Base-by-base conservation (phyloP, 139 green algal genomes). In the Chlamydomonas eustigma region DNA sequence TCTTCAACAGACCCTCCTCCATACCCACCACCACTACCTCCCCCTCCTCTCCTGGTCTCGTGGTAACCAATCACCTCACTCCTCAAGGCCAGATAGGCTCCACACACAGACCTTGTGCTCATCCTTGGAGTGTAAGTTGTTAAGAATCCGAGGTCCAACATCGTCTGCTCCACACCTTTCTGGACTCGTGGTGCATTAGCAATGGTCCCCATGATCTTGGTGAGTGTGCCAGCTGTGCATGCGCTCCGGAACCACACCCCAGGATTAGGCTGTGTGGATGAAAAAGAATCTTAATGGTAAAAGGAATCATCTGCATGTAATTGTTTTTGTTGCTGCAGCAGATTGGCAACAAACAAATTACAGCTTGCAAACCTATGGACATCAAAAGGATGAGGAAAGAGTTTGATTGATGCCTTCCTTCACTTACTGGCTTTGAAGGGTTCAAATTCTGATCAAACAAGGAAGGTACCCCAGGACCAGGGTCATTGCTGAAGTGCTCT, bases 71-170 rank as follows among this genome's bases (percentile, higher is more conserved):
- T 78, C 2, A 92, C 77, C 76, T 94, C 91, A 4, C 64, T 51
- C 28, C 86, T 83, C 77, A 91, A 70, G 4, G 84, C 79, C 37
- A 95, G 76, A 74, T 86, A 94, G 1, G 88, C 85, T 4, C 86
- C 89, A 52, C 80, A 91, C n/a, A 88, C 82, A 5, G 76, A 70
- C 2, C 86, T 80, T 0, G 73, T 90, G 52, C 86, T 75, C 2
- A 80, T 51, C 5, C 67, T 50, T 2, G 91, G 88, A 51, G 81
- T 72, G 18, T 51, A 51, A 28, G 87, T 38, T 8, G 75, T 52
- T 1, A 64, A 50, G 37, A 67, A 85, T 12, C 83, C 82, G 50
- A 94, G 64, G 71, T 94, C 88, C 18, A 64, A 58, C 51, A 94
- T 72, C 2, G 78, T 81, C 6, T 81, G 71, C 44, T 94, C 87